A percentile compares a stretch with the other conserved stretches of the same genome.
Evolutionary conservation across 768 basidiomycete genomes (phyloP).

Genomic region (Boletus subcaerulescens): DNA sequence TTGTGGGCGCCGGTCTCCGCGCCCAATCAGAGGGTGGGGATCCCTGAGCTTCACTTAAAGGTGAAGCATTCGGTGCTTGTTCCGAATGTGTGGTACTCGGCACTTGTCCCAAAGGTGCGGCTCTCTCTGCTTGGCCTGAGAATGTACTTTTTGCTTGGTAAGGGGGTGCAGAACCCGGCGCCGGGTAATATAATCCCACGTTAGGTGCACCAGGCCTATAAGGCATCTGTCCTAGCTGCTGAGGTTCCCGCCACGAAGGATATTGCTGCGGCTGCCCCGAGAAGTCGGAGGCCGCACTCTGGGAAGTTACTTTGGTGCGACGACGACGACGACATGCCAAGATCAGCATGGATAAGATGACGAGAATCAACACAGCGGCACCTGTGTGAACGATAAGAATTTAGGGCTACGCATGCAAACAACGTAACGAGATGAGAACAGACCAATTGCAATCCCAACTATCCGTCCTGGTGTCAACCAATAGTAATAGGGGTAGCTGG

Average conservation of each 20-base stretch:
- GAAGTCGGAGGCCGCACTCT: background rate
- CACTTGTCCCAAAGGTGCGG: background rate
- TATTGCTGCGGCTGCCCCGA: background rate
- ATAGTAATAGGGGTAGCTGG: constrained; percentile 1
- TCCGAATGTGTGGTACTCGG: background rate
- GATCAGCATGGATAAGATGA: constrained; percentile 6
- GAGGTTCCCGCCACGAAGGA: constrained; percentile 10
- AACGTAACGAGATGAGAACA: background rate
- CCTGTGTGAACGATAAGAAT: constrained; percentile 9
- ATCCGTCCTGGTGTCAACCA: constrained; percentile 29
- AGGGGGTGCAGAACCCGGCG: background rate
- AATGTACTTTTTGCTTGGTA: constrained; percentile 1
- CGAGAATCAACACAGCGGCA: background rate
- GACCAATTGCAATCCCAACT: constrained; percentile 26
- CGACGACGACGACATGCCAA: constrained; percentile 6
- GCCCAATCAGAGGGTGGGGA: background rate
- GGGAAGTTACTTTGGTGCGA: background rate
- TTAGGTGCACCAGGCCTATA: background rate
- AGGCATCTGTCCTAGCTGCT: background rate
- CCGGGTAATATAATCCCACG: constrained; percentile 4
- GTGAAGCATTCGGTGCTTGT: background rate
- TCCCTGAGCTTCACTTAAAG: background rate
- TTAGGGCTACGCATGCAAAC: background rate
- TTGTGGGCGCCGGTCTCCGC: background rate
- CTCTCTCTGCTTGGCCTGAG: background rate